Base-by-base conservation (phyloP, 140 eudicot genomes). In the Stevia rebaudiana region DNA sequence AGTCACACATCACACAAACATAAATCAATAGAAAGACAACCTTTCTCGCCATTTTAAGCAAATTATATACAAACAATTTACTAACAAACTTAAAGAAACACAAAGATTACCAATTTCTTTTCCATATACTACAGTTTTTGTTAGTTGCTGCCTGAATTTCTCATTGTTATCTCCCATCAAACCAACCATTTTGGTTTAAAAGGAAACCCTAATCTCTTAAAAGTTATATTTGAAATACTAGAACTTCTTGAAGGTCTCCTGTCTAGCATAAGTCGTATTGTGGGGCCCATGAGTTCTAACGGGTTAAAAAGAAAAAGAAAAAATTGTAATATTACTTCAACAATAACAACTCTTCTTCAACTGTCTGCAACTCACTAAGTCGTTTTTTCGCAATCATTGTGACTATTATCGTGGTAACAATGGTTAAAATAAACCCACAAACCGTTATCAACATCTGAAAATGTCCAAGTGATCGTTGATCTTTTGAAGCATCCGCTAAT, bases 401-500 rank as follows among this genome's bases (percentile, higher is more conserved):
- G 21, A 85, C 82, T 15, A 82, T 61, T 24, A 91, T 63, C 1
- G 95, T 87, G 7, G 95, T 78, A 13, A 71, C 69, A 54, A 82
- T 79, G 0, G 91, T 79, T 40, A 74, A 63, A 70, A 82, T 54
- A 51, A 91, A 91, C 17, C 95, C 95, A 31, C 77, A 21, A 58
- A 84, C 82, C 48, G 85, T 87, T 65, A 79, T 60, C n/a, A 72
- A 77, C 5, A 91, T 85, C 77, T 91, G 91, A 15, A 80, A 67
- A 3, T 79, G 78, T 33, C 91, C 74, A 16, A 91, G 88, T 17
- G 83, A 50, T 42, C 73, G 83, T 33, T 67, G 65, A 33, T 82
- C 86, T 24, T 81, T 70, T 48, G 98, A 76, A 28, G 98, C 95
- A 51, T 87, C 82, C 0, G 95, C 95, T 66, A 91, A 71, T 1